A percentile compares a stretch with the other conserved stretches of the same genome.
Conservation (phyloP, 163 green algal species). For the Chloroidium sp. region DNA sequence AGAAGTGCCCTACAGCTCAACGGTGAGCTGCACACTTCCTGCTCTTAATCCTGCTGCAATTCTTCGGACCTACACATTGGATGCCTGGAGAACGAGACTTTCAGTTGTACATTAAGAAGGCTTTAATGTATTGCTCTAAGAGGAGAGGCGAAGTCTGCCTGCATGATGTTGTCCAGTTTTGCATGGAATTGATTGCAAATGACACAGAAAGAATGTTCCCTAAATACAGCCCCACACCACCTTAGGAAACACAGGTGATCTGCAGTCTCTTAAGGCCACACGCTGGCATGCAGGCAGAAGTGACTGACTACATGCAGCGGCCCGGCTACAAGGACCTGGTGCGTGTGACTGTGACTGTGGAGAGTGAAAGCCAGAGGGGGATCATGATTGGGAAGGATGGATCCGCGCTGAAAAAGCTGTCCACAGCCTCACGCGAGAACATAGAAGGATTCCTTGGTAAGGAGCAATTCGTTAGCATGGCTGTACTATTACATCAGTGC, state of each 20-base stretch:
- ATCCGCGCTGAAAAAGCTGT: constrained; percentile 31
- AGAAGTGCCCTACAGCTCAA: constrained; percentile 80
- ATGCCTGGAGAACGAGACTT: too few species aligned
- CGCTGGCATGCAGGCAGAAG: constrained; percentile 51
- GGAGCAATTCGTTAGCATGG: neutral
- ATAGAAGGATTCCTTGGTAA: constrained; percentile 37
- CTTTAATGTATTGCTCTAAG: neutral
- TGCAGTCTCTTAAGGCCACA: too few species aligned
- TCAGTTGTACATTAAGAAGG: neutral
- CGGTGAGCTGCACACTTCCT: constrained; percentile 37
- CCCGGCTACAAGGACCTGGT: constrained; percentile 60
- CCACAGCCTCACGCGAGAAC: constrained; percentile 18
- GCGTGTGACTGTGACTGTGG: constrained; percentile 25
- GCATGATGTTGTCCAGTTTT: too few species aligned
- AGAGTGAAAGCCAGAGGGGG: constrained; percentile 26
- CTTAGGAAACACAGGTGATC: too few species aligned
- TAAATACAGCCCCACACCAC: neutral
- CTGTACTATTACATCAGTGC: neutral
- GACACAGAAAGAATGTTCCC: too few species aligned
- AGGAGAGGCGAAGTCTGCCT: too few species aligned
- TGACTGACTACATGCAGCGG: constrained; percentile 72
- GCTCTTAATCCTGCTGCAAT: neutral
- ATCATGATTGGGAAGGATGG: constrained; percentile 65
- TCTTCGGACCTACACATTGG: too few species aligned
- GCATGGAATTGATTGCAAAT: too few species aligned